A percentile compares a stretch with the other conserved stretches of the same genome.
These are phyloP conservation scores for Russula dissimulans DNA, from an alignment of 768 basidiomycete species.

Conservation along the genomic window DNA sequence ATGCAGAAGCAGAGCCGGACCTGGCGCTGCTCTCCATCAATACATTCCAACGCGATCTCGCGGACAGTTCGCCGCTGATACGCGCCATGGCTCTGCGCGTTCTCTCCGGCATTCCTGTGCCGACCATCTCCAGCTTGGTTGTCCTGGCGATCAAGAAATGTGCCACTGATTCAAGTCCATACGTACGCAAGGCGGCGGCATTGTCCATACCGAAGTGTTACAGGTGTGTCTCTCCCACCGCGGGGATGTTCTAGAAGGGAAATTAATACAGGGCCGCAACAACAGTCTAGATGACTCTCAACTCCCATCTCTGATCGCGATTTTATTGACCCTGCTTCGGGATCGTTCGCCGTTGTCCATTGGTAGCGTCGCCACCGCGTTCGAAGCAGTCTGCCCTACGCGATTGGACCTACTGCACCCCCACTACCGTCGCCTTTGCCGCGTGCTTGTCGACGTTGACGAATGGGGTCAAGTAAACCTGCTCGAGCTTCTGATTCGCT, in stretches of 20 bases:
- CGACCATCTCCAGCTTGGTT: conserved; percentile 79
- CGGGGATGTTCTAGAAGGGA: background rate
- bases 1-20: conserved; percentile 90
- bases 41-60: conserved; percentile 94
- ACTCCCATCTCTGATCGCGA: conserved; percentile 57
- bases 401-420: conserved; percentile 81
- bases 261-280: conserved; percentile 3
- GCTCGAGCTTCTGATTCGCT: conserved; percentile 68
- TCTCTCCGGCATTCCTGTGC: conserved; percentile 83
- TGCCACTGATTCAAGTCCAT: conserved; percentile 85
- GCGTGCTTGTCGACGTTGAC: conserved; percentile 80
- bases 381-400: conserved; percentile 78
- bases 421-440: conserved; percentile 80
- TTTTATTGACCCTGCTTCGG: conserved; percentile 53
- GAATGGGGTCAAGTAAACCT: conserved; percentile 93
- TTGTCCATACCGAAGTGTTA: conserved; percentile 82
- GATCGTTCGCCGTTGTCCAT: conserved; percentile 83
- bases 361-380: conserved; percentile 79
- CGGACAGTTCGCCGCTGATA: conserved; percentile 86
- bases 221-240: conserved; percentile 39
- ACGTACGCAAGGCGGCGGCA: conserved; percentile 89
- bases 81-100: conserved; percentile 94
- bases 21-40: conserved; percentile 94
- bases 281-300: conserved; percentile 66
- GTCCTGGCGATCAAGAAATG: conserved; percentile 88